Conservation (phyloP, 208 protist species). For the Leishmania major region DNA sequence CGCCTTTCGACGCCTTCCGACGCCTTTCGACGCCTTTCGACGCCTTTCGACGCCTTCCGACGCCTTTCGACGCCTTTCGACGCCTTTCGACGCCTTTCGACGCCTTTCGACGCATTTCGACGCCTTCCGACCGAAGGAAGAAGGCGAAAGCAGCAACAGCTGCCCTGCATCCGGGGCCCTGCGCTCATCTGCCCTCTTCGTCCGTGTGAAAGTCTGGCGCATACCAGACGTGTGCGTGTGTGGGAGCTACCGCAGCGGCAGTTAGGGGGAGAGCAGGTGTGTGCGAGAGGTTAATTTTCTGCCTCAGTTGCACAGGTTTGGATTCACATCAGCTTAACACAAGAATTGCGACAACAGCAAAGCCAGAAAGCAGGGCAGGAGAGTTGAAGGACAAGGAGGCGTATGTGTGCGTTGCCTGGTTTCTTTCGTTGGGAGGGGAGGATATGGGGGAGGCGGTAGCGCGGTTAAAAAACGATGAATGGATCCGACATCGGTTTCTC, state of each 20-base stretch:
- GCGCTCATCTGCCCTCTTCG: neutral
- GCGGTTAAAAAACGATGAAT: neutral
- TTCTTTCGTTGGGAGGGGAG: neutral
- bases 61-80: neutral
- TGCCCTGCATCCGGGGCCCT: neutral
- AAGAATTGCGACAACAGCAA: neutral
- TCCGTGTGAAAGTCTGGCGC: neutral
- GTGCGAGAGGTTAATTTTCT: neutral
- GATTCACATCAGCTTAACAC: neutral
- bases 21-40: neutral
- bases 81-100: neutral
- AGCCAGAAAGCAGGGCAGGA: neutral
- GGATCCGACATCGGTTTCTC: neutral
- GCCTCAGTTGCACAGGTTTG: neutral
- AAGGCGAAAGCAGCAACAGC: no score
- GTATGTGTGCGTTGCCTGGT: neutral
- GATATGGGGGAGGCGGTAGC: neutral
- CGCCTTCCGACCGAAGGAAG: neutral
- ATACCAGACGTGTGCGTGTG: neutral
- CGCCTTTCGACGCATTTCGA: neutral
- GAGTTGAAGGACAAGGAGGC: neutral
- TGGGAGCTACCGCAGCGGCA: neutral
- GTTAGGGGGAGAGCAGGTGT: neutral
- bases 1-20: neutral
- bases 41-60: neutral